phyloP scores from a whole-genome alignment of 1,284 basidiomycete genomes.

The Quambalaria eucalypti region DNA sequence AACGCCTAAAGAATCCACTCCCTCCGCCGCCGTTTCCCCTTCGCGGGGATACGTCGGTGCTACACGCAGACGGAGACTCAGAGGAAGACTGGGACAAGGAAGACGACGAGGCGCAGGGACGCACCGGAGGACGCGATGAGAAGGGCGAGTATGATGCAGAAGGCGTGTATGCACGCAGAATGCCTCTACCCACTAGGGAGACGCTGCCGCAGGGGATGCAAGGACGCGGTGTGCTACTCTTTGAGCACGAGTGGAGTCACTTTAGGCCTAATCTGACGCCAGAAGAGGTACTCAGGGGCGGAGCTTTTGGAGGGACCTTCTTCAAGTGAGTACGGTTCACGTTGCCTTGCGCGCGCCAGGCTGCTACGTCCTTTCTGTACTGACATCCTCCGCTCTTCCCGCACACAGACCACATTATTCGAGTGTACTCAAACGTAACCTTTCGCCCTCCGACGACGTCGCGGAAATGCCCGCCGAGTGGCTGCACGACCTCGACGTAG shows the following conservation, averaged over 20 bases:
- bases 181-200: conserved; percentile 13
- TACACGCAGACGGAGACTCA: too few relatives aligned
- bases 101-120: conserved; percentile 1
- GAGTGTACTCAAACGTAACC: conserved; percentile 13
- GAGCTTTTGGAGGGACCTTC: conserved; percentile 50
- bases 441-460: conserved; percentile 24
- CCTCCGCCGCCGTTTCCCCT: background rate
- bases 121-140: too few relatives aligned
- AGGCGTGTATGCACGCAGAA: conserved; percentile 8
- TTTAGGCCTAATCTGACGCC: conserved; percentile 52
- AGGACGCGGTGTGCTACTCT: conserved; percentile 45
- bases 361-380: too few relatives aligned
- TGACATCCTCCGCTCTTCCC: background rate
- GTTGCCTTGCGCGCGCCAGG: too few relatives aligned
- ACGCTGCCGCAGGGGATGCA: conserved; percentile 5
- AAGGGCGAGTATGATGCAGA: too few relatives aligned
- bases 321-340: too few relatives aligned
- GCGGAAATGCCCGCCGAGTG: conserved; percentile 23
- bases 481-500: conserved; percentile 22
- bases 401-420: conserved; percentile 18
- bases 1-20: conserved; percentile 21
- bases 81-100: background rate
- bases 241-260: conserved; percentile 45
- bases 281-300: conserved; percentile 49
- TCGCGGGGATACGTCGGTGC: too few relatives aligned